Evolutionary conservation across 2,329 filamentous ascomycete genomes (phyloP).

Genomic region (Davidsoniella australis): DNA sequence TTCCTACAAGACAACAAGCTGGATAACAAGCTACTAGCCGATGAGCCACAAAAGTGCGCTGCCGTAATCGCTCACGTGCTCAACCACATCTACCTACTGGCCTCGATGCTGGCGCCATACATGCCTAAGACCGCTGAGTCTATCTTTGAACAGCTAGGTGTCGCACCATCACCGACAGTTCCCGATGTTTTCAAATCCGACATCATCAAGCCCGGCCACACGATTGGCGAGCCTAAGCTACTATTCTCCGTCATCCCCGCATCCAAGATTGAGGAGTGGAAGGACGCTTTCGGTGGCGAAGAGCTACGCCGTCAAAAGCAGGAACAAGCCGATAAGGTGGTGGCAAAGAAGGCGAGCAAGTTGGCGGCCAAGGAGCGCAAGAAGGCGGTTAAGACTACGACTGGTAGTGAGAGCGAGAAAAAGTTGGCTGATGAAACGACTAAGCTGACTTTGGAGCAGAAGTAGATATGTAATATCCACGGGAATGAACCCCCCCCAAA

Average conservation of each 20-base stretch:
- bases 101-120: slow-evolving; percentile 64
- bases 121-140: slow-evolving; percentile 62
- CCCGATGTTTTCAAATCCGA: slow-evolving; percentile 49
- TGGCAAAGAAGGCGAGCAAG: slow-evolving; percentile 33
- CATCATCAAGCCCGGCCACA: slow-evolving; percentile 53
- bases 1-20: slow-evolving; percentile 35
- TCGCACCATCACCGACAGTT: slow-evolving; percentile 34
- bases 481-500: neutral
- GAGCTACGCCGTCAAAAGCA: slow-evolving; percentile 54
- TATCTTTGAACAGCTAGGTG: slow-evolving; percentile 62
- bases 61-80: slow-evolving; percentile 60
- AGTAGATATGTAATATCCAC: slow-evolving; percentile 9
- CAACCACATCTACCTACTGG: slow-evolving; percentile 69
- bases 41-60: slow-evolving; percentile 35
- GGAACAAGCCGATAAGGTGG: slow-evolving; percentile 31
- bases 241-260: slow-evolving; percentile 72
- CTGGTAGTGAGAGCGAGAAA: slow-evolving; percentile 13
- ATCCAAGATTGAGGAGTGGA: slow-evolving; percentile 72
- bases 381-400: slow-evolving; percentile 18
- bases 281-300: slow-evolving; percentile 51
- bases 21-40: slow-evolving; percentile 36
- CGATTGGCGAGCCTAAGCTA: slow-evolving; percentile 61
- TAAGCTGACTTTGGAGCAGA: slow-evolving; percentile 14
- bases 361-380: slow-evolving; percentile 34
- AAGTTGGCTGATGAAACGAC: slow-evolving; percentile 13